A percentile compares a stretch with the other conserved stretches of the same genome.
Conservation (phyloP, 2,329 filamentous ascomycete genomes). For the Fusarium drepaniforme region DNA sequence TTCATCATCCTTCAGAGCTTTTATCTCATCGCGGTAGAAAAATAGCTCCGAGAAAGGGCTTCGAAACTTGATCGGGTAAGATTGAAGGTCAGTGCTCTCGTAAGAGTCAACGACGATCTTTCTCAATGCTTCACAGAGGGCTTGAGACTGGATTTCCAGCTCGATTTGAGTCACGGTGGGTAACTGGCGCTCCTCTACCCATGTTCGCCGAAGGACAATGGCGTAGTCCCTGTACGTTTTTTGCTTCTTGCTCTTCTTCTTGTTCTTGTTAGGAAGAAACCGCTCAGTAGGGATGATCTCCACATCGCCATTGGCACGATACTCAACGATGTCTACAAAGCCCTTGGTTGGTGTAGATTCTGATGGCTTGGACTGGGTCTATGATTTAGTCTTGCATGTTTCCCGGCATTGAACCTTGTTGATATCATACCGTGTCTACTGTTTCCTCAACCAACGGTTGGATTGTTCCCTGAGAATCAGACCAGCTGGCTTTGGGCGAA, state of each 20-base stretch:
- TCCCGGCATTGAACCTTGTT: neutral
- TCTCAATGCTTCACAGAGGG: neutral
- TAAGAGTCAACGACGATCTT: neutral
- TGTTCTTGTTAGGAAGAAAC: neutral
- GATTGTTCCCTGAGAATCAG: no score
- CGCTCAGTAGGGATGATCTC: neutral
- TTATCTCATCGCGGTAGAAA: neutral
- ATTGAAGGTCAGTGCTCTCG: rapidly evolving
- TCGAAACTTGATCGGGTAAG: neutral
- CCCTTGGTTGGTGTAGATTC: neutral
- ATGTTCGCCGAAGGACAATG: neutral
- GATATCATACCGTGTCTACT: neutral
- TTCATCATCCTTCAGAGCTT: neutral
- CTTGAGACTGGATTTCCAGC: neutral
- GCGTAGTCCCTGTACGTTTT: neutral
- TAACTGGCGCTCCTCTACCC: neutral
- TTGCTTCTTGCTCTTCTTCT: neutral
- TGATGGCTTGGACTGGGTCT: neutral
- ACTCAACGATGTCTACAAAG: neutral
- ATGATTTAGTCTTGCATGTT: no score
- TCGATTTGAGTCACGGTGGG: neutral
- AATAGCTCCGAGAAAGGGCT: neutral
- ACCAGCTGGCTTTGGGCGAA: no score
- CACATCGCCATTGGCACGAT: neutral
- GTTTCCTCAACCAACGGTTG: neutral